Conservation (phyloP, 1,284 basidiomycete species). For the Ceratorhiza oryzae-sativae region DNA sequence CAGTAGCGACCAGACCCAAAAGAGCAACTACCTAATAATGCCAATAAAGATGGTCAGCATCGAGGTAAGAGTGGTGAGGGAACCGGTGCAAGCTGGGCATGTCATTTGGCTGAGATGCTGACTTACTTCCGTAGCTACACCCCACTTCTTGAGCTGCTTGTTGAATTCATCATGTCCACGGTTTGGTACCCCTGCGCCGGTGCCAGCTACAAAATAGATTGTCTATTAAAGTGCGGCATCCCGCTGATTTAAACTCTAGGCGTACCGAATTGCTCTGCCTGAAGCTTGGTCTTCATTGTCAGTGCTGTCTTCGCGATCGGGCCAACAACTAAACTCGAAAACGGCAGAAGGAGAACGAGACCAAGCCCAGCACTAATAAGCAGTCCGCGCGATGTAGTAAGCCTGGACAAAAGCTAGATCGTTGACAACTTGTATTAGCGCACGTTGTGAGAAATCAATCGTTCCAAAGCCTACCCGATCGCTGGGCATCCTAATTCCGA, state of each 20-base stretch:
- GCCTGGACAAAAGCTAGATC: slow-evolving; percentile 16
- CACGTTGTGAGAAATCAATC: not conserved
- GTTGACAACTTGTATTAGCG: not conserved
- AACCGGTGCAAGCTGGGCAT: no score
- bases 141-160: slow-evolving; percentile 33
- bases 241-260: not conserved
- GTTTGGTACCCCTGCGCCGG: slow-evolving; percentile 32
- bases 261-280: slow-evolving; percentile 34
- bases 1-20: slow-evolving; percentile 23
- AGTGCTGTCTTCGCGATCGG: slow-evolving; percentile 9
- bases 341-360: slow-evolving; percentile 4
- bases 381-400: slow-evolving; percentile 16
- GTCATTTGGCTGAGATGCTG: not conserved
- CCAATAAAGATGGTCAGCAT: not conserved
- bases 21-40: slow-evolving; percentile 34
- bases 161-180: slow-evolving; percentile 27
- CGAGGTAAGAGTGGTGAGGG: not conserved
- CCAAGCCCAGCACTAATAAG: slow-evolving; percentile 23
- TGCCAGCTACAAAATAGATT: slow-evolving; percentile 7
- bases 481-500: slow-evolving; percentile 18
- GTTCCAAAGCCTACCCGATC: slow-evolving; percentile 4
- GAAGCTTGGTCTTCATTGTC: slow-evolving; percentile 22
- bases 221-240: not conserved
- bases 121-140: slow-evolving; percentile 21
- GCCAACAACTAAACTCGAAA: slow-evolving; percentile 18